A percentile compares a stretch with the other conserved stretches of the same genome.
Conservation (phyloP, 345 rosid species). For the Geranium brycei region DNA sequence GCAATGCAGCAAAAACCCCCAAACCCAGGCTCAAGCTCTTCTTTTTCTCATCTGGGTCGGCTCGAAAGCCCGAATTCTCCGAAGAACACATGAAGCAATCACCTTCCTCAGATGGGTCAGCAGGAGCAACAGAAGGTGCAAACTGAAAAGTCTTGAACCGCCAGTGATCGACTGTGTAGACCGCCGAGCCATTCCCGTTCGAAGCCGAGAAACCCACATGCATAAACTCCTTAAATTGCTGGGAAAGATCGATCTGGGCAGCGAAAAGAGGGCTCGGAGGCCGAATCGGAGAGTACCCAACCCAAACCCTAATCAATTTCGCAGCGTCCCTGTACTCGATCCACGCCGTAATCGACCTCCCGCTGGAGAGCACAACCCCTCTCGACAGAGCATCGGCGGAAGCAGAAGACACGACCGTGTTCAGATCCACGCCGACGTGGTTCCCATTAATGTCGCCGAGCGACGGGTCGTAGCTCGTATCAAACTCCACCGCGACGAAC, state of each 20-base stretch:
- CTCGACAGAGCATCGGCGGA: conserved; percentile 32
- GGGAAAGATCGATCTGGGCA: conserved; percentile 46
- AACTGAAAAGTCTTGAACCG: conserved; percentile 42
- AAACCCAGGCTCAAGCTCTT: conserved; percentile 28
- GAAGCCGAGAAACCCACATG: conserved; percentile 80
- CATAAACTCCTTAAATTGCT: conserved; percentile 56
- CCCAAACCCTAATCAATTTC: conserved; percentile 54
- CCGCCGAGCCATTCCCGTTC: conserved; percentile 57
- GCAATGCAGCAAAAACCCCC: conserved; percentile 28
- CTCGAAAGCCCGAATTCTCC: conserved; percentile 14
- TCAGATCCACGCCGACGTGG: conserved; percentile 57
- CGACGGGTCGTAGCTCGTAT: conserved; percentile 42
- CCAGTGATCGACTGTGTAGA: conserved; percentile 50
- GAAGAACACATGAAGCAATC: conserved; percentile 43
- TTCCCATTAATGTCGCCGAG: conserved; percentile 48
- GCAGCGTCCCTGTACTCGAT: conserved; percentile 46
- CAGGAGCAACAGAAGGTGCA: conserved; percentile 10
- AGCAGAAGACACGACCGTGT: conserved; percentile 38
- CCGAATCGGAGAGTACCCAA: conserved; percentile 34
- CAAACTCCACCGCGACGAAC: conserved; percentile 67
- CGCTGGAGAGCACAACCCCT: conserved; percentile 53
- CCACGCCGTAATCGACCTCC: conserved; percentile 52
- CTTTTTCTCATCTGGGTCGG: background rate
- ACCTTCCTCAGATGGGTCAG: conserved; percentile 25
- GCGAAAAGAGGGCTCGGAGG: conserved; percentile 47